phyloP scores from a whole-genome alignment of 352 stramenopile species.

The Phytopythium montanum region DNA sequence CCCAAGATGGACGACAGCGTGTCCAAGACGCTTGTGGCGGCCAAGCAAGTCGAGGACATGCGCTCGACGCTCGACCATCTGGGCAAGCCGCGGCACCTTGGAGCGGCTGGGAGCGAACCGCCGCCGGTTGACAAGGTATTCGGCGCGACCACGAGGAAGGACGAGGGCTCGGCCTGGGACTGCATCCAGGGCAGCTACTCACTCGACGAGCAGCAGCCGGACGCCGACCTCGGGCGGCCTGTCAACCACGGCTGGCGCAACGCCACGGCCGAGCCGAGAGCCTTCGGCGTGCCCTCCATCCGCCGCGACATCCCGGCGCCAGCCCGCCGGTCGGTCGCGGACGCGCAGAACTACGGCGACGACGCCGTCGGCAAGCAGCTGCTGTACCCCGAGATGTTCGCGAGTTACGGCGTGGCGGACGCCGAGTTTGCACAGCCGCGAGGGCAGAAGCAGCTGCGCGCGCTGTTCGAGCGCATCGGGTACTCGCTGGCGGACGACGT shows the following conservation, averaged over 20 bases:
- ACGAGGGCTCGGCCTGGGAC: conserved; percentile 49
- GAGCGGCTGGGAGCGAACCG: conserved; percentile 27
- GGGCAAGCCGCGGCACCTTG: conserved; percentile 63
- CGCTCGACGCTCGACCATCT: conserved; percentile 73
- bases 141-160: conserved; percentile 42
- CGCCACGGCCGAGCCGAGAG: conserved; percentile 43
- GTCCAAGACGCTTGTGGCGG: conserved; percentile 35
- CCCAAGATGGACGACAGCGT: conserved; percentile 66
- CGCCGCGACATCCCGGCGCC: conserved; percentile 80
- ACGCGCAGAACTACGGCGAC: conserved; percentile 91
- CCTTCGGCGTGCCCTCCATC: conserved; percentile 86
- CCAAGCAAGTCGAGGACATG: conserved; percentile 70
- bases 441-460: conserved; percentile 50
- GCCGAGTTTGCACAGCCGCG: conserved; percentile 76
- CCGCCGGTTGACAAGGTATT: conserved; percentile 57
- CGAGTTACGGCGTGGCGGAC: conserved; percentile 74
- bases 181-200: conserved; percentile 87
- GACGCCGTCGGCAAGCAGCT: conserved; percentile 76
- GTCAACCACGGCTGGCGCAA: conserved; percentile 88
- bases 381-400: conserved; percentile 83
- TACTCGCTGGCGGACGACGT: conserved; percentile 51
- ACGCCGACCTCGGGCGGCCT: conserved; percentile 76
- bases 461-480: conserved; percentile 70
- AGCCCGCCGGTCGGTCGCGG: conserved; percentile 71
- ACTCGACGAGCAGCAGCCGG: conserved; percentile 72